Percentiles rank a stretch among this genome's conserved stretches.
Conservation (phyloP, 2,329 filamentous ascomycete genomes). For the Rutstroemia sp. region DNA sequence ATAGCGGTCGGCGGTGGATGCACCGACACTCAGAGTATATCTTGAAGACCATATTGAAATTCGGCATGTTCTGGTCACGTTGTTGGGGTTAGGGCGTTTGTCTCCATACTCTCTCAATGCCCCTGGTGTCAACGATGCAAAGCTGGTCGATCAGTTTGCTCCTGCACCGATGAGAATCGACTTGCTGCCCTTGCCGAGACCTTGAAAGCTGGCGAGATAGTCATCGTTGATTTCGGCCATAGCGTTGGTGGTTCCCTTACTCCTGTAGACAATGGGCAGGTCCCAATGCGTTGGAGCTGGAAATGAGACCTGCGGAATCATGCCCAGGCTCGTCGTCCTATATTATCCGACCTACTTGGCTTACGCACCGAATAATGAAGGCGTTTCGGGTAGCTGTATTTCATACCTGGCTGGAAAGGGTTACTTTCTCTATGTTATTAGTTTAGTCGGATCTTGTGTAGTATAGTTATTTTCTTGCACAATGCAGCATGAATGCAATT, state of each 20-base stretch:
- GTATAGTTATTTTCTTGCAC: not conserved
- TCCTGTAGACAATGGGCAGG: conserved; percentile 52
- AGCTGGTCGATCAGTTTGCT: conserved; percentile 60
- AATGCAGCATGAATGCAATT: not conserved
- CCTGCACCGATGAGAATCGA: conserved; percentile 57
- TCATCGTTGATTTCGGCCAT: conserved; percentile 56
- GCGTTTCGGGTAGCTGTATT: not conserved
- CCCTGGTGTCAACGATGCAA: conserved; percentile 54
- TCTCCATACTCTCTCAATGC: conserved; percentile 43
- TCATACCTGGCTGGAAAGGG: not conserved
- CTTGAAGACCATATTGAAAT: too few species aligned
- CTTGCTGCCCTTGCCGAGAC: conserved; percentile 48
- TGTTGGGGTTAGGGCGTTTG: conserved; percentile 54
- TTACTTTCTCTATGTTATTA: not conserved
- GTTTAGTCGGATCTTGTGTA: not conserved
- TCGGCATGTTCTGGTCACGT: not conserved
- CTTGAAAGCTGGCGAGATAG: conserved; percentile 33
- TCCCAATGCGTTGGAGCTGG: conserved; percentile 43
- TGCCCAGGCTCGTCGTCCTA: conserved; percentile 41
- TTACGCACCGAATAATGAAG: conserved; percentile 16
- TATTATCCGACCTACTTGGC: conserved; percentile 27
- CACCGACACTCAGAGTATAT: conserved; percentile 35
- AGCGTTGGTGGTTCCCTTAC: conserved; percentile 52
- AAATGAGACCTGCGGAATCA: conserved; percentile 38
- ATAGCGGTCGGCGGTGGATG: conserved; percentile 45